phyloP scores from a whole-genome alignment of 257 asterid genomes.

The Oldenlandia corymbosa region DNA sequence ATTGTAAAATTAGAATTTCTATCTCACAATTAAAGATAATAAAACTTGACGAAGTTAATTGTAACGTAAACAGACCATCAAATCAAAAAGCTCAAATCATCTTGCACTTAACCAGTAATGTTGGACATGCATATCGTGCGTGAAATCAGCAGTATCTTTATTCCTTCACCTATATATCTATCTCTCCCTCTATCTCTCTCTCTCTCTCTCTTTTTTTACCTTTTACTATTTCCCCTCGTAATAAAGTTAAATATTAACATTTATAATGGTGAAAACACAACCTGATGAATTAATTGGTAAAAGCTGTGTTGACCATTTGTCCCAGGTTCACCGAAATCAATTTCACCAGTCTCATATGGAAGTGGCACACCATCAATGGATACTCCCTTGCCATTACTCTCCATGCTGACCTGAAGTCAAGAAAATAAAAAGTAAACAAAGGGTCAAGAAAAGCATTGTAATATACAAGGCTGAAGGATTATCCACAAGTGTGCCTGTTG shows the following conservation, averaged over 20 bases:
- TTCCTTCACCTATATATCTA: too few species aligned
- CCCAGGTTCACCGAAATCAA: slow-evolving; percentile 99
- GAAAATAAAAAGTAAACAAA: slow-evolving; percentile 7
- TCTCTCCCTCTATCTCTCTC: background rate
- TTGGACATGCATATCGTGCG: background rate
- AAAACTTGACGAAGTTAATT: background rate
- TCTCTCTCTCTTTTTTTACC: background rate
- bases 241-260: background rate
- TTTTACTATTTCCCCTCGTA: too few species aligned
- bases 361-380: slow-evolving; percentile 94
- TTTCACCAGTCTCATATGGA: slow-evolving; percentile 91
- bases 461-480: slow-evolving; percentile 15
- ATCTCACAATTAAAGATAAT: background rate
- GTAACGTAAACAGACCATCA: background rate
- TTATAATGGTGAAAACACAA: slow-evolving; percentile 12
- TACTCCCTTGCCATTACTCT: slow-evolving; percentile 98
- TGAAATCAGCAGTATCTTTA: background rate
- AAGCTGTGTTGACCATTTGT: slow-evolving; percentile 99
- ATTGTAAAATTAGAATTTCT: background rate
- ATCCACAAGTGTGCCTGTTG: slow-evolving; percentile 75
- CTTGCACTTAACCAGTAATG: background rate
- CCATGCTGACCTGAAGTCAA: slow-evolving; percentile 87
- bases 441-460: slow-evolving; percentile 15
- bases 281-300: slow-evolving; percentile 99
- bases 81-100: background rate